A percentile compares a stretch with the other conserved stretches of the same genome.
phyloP scores from a whole-genome alignment of 1,284 basidiomycete genomes.

The Trametes polyzona region DNA sequence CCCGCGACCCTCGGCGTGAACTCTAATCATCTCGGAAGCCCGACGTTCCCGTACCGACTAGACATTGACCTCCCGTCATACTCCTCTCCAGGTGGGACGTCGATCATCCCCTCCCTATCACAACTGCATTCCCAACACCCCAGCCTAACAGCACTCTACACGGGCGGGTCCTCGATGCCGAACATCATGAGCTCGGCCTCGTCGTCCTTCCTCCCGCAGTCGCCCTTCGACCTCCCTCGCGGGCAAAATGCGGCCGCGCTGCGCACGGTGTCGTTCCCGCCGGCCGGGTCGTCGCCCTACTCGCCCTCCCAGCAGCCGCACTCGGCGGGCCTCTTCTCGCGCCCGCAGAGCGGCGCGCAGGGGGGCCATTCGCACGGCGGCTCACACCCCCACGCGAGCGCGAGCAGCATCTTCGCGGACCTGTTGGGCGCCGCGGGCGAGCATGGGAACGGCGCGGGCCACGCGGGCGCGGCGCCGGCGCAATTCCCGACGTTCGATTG shows the following conservation, averaged over 20 bases:
- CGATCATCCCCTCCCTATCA: conserved; percentile 22
- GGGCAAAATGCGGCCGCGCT: conserved; percentile 19
- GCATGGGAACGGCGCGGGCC: conserved; percentile 19
- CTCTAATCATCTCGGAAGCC: conserved; percentile 18
- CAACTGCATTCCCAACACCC: conserved; percentile 29
- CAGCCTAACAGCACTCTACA: conserved; percentile 22
- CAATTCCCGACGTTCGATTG: conserved; percentile 33
- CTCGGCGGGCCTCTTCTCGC: conserved; percentile 18
- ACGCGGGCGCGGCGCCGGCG: conserved; percentile 2
- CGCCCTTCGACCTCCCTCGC: conserved; percentile 24
- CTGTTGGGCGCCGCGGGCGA: conserved; percentile 24
- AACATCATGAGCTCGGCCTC: conserved; percentile 17
- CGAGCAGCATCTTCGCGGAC: conserved; percentile 28
- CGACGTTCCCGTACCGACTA: conserved; percentile 34
- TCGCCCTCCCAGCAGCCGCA: conserved; percentile 24
- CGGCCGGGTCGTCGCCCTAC: conserved; percentile 20
- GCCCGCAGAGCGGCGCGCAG: conserved; percentile 2
- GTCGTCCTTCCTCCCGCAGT: conserved; percentile 21
- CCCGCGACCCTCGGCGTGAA: conserved; percentile 15
- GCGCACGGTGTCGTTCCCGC: conserved; percentile 27
- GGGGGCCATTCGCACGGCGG: conserved; percentile 3
- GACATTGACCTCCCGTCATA: conserved; percentile 32
- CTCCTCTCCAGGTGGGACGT: background rate
- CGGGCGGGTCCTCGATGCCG: conserved; percentile 4
- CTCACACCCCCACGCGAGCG: conserved; percentile 4